Evolutionary conservation across 805 yeast species (phyloP).

Genomic region (Cyberlindnera euphorbiae): DNA sequence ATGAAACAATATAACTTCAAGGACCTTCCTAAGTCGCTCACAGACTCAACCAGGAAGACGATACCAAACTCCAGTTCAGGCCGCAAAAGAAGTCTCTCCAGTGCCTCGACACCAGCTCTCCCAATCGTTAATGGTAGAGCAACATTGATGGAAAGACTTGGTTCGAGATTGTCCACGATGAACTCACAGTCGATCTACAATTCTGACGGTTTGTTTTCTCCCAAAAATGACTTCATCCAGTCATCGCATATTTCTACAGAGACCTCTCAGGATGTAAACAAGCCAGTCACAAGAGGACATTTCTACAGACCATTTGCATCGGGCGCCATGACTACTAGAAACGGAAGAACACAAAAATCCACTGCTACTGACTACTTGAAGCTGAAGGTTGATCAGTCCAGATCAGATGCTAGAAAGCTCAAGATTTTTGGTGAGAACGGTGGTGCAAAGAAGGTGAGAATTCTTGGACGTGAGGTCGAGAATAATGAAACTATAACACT

Average conservation of each 20-base stretch:
- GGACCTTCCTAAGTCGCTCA: constrained; percentile 35
- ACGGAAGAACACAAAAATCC: constrained; percentile 24
- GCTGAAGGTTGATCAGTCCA: constrained; percentile 36
- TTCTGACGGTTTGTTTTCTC: constrained; percentile 34
- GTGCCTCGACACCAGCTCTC: constrained; percentile 16
- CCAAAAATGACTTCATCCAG: constrained; percentile 24
- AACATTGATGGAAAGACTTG: constrained; percentile 32
- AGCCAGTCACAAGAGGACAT: constrained; percentile 1
- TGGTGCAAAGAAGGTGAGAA: constrained; percentile 24
- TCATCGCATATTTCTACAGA: constrained; percentile 14
- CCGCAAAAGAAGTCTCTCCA: constrained; percentile 26
- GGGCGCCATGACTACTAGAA: constrained; percentile 18
- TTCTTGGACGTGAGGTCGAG: constrained; percentile 21
- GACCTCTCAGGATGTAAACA: constrained; percentile 5
- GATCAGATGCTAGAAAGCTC: constrained; percentile 40
- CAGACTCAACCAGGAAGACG: constrained; percentile 26
- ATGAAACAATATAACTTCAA: constrained; percentile 27
- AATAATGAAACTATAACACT: constrained; percentile 2
- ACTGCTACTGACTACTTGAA: constrained; percentile 23
- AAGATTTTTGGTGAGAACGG: constrained; percentile 30
- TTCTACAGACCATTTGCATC: constrained; percentile 10
- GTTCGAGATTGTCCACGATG: constrained; percentile 28
- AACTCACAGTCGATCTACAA: constrained; percentile 24
- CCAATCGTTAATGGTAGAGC: constrained; percentile 19
- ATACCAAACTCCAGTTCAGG: constrained; percentile 5